These are phyloP conservation scores for Torulaspora delbrueckii DNA, from an alignment of 805 yeast species.

Conservation along the genomic window DNA sequence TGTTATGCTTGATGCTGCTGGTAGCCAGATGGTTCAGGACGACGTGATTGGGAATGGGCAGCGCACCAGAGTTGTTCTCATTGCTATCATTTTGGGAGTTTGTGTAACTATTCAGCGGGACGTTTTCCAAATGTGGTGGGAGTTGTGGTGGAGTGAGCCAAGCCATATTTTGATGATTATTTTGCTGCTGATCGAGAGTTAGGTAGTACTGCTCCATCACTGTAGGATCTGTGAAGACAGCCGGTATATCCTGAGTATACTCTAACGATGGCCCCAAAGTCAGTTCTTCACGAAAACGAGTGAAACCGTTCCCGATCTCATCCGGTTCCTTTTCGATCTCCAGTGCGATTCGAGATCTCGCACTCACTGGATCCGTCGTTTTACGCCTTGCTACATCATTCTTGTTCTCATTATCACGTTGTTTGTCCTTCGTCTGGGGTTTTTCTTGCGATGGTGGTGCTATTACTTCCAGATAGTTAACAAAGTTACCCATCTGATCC, in stretches of 20 bases:
- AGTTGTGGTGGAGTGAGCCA: constrained; percentile 88
- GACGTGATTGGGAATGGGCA: constrained; percentile 93
- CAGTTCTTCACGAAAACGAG: constrained; percentile 66
- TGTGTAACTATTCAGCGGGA: constrained; percentile 72
- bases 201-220: constrained; percentile 83
- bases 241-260: constrained; percentile 69
- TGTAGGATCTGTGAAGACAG: constrained; percentile 77
- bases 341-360: constrained; percentile 49
- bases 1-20: constrained; percentile 88
- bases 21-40: constrained; percentile 94
- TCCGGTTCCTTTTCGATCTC: constrained; percentile 40
- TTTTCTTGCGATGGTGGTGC: constrained; percentile 36
- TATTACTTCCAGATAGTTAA: constrained; percentile 77
- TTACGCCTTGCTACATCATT: constrained; percentile 4
- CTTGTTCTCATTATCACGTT: constrained; percentile 6
- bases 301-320: constrained; percentile 79
- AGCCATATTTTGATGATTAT: constrained; percentile 52
- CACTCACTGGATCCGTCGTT: constrained; percentile 17
- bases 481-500: constrained; percentile 93
- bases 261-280: constrained; percentile 26
- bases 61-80: constrained; percentile 80
- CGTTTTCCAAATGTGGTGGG: constrained; percentile 95
- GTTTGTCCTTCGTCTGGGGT: constrained; percentile 28
- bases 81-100: constrained; percentile 28
- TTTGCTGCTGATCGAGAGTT: constrained; percentile 67